phyloP scores from a whole-genome alignment of 345 rosid species.

The Hibiscus trionum region DNA sequence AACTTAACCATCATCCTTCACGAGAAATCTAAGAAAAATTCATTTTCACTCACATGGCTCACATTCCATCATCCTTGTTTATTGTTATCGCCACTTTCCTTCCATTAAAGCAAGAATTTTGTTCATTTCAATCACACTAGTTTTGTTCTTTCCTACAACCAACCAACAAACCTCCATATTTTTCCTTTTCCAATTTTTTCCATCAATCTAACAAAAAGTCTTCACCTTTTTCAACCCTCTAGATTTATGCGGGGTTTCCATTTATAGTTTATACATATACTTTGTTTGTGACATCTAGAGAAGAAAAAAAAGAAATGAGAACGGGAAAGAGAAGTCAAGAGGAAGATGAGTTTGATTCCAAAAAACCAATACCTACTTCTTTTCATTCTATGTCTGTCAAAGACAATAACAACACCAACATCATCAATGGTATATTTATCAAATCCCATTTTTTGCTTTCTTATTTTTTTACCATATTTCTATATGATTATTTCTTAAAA shows the following conservation, averaged over 20 bases:
- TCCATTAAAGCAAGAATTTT: no score
- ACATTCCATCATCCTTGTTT: neutral
- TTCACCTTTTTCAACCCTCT: neutral
- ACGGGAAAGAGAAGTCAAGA: constrained; percentile 46
- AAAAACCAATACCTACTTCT: constrained; percentile 38
- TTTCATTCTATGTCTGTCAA: neutral
- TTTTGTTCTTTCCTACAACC: constrained; percentile 5
- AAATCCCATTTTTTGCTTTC: neutral
- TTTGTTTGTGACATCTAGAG: neutral
- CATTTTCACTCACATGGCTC: neutral
- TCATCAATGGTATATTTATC: constrained; percentile 30
- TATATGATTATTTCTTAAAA: neutral
- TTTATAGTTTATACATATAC: no score
- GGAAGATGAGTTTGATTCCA: constrained; percentile 53
- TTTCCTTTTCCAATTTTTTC: neutral
- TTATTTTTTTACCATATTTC: neutral
- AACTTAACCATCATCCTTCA: no score
- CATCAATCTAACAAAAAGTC: neutral
- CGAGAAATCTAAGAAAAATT: neutral
- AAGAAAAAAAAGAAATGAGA: constrained; percentile 40
- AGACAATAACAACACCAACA: constrained; percentile 13
- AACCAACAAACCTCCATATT: neutral
- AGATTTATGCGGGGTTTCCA: neutral
- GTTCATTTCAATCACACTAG: neutral
- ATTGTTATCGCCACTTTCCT: no score